Conservation (phyloP, 345 rosid species). For the Camelina hispida region DNA sequence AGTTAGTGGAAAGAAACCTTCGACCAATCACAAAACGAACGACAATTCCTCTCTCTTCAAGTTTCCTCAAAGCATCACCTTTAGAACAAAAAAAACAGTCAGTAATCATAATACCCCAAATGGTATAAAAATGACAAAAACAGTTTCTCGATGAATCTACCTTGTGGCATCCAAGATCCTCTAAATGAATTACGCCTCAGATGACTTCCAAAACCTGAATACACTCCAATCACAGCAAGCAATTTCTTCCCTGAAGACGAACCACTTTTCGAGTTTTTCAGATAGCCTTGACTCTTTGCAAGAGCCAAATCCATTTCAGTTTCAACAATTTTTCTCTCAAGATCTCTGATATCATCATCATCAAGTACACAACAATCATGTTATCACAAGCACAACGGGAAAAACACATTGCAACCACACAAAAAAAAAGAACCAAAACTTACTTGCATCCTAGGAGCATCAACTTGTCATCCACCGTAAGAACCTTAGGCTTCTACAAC, state of each 20-base stretch:
- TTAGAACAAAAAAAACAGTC: not conserved
- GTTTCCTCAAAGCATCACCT: constrained; percentile 84
- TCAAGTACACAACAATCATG: not conserved
- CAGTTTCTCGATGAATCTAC: constrained; percentile 40
- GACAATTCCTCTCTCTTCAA: constrained; percentile 88
- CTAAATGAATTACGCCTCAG: constrained; percentile 75
- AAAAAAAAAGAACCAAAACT: constrained; percentile 22
- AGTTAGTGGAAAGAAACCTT: constrained; percentile 59
- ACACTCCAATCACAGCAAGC: constrained; percentile 94
- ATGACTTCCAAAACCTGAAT: constrained; percentile 93
- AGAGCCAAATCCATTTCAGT: constrained; percentile 94
- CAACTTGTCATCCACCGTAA: constrained; percentile 84
- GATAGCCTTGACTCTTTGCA: constrained; percentile 93
- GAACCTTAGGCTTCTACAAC: constrained; percentile 85
- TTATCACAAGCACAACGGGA: constrained; percentile 3
- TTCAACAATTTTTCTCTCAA: constrained; percentile 86
- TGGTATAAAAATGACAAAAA: not conserved
- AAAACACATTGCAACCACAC: not conserved
- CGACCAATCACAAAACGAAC: constrained; percentile 95
- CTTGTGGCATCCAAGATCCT: constrained; percentile 98
- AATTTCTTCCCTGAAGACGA: constrained; percentile 60
- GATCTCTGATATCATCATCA: constrained; percentile 59
- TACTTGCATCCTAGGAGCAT: constrained; percentile 88
- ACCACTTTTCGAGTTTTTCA: constrained; percentile 54
- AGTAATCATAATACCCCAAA: not conserved